phyloP scores from a whole-genome alignment of 73 alveolate species.

The Durusdinium trenchii region DNA sequence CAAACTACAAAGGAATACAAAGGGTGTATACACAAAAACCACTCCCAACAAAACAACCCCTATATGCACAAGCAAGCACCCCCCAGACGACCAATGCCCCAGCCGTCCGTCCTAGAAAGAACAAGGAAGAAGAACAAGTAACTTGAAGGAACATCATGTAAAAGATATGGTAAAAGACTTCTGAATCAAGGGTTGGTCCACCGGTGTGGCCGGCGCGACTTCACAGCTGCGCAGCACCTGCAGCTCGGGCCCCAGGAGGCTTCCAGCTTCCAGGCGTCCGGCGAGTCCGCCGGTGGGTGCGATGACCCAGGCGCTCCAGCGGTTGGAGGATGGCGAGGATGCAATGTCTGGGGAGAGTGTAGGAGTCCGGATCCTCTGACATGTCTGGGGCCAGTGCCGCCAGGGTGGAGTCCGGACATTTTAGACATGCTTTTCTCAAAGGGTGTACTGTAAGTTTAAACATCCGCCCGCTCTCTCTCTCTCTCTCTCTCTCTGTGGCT shows the following conservation, averaged over 20 bases:
- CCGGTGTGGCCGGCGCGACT: no score
- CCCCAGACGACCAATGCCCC: no score
- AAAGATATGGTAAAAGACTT: no score
- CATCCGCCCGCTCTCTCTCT: no score
- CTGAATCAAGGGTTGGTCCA: no score
- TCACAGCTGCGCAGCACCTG: conserved; percentile 64
- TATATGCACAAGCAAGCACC: no score
- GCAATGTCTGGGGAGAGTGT: background rate
- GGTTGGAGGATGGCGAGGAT: background rate
- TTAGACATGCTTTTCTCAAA: no score
- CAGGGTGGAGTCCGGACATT: background rate
- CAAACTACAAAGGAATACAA: background rate
- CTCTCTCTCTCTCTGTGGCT: no score
- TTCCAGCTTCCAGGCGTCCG: conserved; percentile 10
- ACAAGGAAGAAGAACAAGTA: no score
- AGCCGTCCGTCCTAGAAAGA: no score
- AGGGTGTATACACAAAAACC: background rate
- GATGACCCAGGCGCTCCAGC: background rate
- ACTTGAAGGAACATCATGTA: no score
- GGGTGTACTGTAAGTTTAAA: no score
- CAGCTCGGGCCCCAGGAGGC: background rate
- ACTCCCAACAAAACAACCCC: background rate
- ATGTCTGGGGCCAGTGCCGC: background rate
- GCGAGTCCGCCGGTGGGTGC: background rate
- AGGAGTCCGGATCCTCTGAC: conserved; percentile 3